phyloP scores from a whole-genome alignment of 2,329 filamentous ascomycete genomes.

The Emergomyces pasteurianus region DNA sequence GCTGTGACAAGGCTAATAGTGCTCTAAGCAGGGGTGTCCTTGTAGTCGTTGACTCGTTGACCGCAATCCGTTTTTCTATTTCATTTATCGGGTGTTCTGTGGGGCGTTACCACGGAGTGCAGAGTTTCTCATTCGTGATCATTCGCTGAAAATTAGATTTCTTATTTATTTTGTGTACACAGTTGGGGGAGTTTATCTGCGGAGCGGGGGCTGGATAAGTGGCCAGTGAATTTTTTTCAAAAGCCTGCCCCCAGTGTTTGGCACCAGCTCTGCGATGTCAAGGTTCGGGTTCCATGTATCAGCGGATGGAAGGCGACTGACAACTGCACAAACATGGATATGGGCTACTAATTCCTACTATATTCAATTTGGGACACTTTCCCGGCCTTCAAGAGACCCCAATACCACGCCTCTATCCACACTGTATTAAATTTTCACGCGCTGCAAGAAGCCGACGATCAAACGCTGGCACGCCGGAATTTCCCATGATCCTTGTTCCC shows the following conservation, averaged over 20 bases:
- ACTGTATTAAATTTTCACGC: background rate
- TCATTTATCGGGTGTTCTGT: background rate
- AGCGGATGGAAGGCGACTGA: background rate
- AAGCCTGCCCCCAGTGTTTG: background rate
- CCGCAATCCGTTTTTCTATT: background rate
- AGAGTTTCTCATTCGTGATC: background rate
- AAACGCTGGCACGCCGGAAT: background rate
- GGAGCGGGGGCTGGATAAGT: background rate
- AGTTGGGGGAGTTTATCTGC: background rate
- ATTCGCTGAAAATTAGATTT: background rate
- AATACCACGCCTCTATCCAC: background rate
- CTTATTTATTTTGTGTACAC: background rate
- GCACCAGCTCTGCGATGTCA: background rate
- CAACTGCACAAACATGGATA: background rate
- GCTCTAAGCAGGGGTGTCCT: background rate
- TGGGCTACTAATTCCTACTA: background rate
- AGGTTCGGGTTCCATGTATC: background rate
- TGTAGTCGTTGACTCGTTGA: background rate
- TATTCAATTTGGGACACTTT: background rate
- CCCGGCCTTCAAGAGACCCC: background rate
- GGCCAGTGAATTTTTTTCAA: background rate
- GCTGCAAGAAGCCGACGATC: background rate
- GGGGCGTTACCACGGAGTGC: background rate
- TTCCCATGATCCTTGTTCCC: background rate
- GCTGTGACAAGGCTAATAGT: background rate